A percentile compares a stretch with the other conserved stretches of the same genome.
Conservation (phyloP, 1,284 basidiomycete species). For the Heimioporus punctisporus region DNA sequence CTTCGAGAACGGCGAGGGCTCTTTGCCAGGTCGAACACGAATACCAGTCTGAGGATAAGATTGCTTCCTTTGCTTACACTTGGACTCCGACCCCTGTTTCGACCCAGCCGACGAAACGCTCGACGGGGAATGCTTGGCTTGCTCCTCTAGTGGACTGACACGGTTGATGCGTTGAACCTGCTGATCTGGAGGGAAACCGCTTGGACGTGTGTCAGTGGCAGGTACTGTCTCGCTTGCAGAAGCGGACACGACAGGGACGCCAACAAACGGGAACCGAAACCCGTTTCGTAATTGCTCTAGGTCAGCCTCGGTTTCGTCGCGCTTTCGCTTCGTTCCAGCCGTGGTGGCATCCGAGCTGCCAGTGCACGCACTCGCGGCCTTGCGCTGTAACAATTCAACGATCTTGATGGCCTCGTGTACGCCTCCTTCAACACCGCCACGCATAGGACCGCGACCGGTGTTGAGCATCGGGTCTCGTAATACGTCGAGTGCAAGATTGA, state of each 20-base stretch:
- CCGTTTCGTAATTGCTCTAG: conserved; percentile 31
- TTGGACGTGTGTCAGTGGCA: not conserved
- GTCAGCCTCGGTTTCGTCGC: conserved; percentile 45
- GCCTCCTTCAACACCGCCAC: conserved; percentile 36
- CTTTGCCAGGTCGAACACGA: conserved; percentile 42
- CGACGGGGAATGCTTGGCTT: conserved; percentile 14
- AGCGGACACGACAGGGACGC: conserved; percentile 36
- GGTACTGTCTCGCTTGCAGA: conserved; percentile 4
- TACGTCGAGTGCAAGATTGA: conserved; percentile 51
- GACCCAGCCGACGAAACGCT: not conserved
- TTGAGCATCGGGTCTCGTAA: conserved; percentile 38
- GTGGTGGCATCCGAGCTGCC: conserved; percentile 13
- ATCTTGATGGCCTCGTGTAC: conserved; percentile 44
- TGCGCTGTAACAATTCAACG: conserved; percentile 50
- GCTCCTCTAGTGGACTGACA: conserved; percentile 12
- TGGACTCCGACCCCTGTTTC: conserved; percentile 22
- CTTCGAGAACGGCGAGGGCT: conserved; percentile 26
- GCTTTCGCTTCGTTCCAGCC: conserved; percentile 55
- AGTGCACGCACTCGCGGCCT: conserved; percentile 41
- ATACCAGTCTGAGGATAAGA: conserved; percentile 44
- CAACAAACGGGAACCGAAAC: conserved; percentile 51
- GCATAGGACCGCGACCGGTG: conserved; percentile 31
- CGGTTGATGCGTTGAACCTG: conserved; percentile 1
- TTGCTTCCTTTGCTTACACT: conserved; percentile 41
- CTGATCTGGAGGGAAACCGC: not conserved